Percentiles rank a stretch among this genome's conserved stretches.
phyloP scores from a whole-genome alignment of 169 alveolate genomes.

The Besnoitia besnoiti region DNA sequence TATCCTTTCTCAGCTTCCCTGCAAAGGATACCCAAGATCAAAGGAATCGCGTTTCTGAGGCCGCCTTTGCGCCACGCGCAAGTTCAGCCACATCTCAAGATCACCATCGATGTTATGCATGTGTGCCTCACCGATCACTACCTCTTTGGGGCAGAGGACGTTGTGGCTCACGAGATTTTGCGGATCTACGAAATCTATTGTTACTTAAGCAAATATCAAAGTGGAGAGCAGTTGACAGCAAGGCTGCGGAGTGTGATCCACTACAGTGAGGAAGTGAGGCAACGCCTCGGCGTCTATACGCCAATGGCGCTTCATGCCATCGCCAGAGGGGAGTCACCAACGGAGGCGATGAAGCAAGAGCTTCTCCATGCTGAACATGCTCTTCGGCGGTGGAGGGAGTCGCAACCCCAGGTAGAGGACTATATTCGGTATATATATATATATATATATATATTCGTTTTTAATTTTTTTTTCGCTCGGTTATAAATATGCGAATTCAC shows the following conservation, averaged over 20 bases:
- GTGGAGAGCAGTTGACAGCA: conserved; percentile 60
- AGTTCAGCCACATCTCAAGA: conserved; percentile 6
- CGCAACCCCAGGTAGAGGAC: conserved; percentile 14
- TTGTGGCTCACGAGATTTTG: conserved; percentile 43
- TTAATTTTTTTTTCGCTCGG: background rate
- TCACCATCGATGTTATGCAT: conserved; percentile 53
- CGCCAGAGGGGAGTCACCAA: conserved; percentile 4
- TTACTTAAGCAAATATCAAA: conserved; percentile 16
- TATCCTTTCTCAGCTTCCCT: conserved; percentile 3
- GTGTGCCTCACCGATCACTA: conserved; percentile 41
- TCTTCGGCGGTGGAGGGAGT: background rate
- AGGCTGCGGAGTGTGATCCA: conserved; percentile 51
- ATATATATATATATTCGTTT: no score
- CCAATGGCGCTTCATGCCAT: conserved; percentile 2
- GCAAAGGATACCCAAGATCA: conserved; percentile 23
- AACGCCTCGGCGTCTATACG: conserved; percentile 8
- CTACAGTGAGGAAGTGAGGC: conserved; percentile 44
- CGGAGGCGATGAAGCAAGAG: conserved; percentile 24
- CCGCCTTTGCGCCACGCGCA: conserved; percentile 29
- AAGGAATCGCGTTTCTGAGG: conserved; percentile 32
- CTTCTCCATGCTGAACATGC: background rate
- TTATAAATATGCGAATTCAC: no score
- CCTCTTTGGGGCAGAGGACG: conserved; percentile 56
- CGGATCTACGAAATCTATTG: conserved; percentile 50
- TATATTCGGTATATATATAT: no score